Evolutionary conservation across 345 rosid genomes (phyloP).

Genomic region (Capsella bursapastoris): DNA sequence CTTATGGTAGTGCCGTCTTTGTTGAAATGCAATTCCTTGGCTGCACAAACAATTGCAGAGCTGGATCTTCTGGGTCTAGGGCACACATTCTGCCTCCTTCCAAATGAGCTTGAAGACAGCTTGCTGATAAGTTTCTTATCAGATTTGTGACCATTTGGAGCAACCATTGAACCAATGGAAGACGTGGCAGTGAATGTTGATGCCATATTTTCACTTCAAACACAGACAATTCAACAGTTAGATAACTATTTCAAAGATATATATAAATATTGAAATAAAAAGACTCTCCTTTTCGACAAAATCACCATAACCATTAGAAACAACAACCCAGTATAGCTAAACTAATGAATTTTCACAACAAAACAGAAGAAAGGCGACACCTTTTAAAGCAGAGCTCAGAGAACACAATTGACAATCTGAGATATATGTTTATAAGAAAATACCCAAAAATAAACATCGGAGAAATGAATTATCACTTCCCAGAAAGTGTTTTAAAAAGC

Average conservation of each 20-base stretch:
- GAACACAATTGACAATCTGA: neutral
- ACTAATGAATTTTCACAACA: neutral
- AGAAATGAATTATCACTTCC: neutral
- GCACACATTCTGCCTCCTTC: conserved; percentile 56
- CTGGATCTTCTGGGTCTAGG: conserved; percentile 52
- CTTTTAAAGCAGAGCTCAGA: conserved; percentile 2
- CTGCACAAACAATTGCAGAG: conserved; percentile 68
- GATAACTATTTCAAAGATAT: neutral
- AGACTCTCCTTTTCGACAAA: neutral
- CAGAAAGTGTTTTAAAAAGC: neutral
- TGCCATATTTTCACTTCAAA: conserved; percentile 58
- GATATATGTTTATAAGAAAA: neutral
- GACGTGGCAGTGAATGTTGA: conserved; percentile 76
- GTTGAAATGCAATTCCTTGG: conserved; percentile 95
- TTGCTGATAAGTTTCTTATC: conserved; percentile 69
- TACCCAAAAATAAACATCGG: neutral
- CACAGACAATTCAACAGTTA: conserved; percentile 34
- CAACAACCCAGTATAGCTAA: neutral
- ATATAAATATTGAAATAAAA: neutral
- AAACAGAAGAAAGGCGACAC: conserved; percentile 18
- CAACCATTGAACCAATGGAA: conserved; percentile 67
- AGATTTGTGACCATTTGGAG: conserved; percentile 55
- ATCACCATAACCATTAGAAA: neutral
- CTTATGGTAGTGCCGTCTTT: conserved; percentile 90
- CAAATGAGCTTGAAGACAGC: conserved; percentile 63